Conservation (phyloP, 257 asterid genomes). For the Ballota nigra region DNA sequence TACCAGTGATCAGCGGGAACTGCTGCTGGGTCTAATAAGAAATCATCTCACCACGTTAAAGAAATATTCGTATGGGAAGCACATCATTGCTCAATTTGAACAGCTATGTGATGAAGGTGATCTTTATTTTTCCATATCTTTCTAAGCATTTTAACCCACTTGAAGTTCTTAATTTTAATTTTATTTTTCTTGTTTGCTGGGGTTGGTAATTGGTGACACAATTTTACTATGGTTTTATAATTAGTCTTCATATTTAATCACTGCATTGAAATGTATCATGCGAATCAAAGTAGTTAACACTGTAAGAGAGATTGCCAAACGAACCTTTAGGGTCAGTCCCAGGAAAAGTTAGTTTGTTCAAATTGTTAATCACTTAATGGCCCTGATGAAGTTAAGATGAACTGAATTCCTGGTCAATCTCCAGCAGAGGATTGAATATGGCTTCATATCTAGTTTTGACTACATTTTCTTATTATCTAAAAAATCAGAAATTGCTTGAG, state of each 20-base stretch:
- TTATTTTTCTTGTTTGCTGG: background rate
- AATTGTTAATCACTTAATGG: background rate
- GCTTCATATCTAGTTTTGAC: background rate
- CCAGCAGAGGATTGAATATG: background rate
- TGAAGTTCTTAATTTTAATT: no score
- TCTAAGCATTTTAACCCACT: background rate
- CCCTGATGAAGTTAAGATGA: background rate
- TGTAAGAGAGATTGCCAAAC: background rate
- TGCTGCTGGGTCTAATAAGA: slow-evolving; percentile 36
- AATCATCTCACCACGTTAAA: slow-evolving; percentile 39
- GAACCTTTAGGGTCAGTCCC: background rate
- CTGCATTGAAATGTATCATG: background rate
- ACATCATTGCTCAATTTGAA: slow-evolving; percentile 47
- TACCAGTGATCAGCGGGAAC: slow-evolving; percentile 35
- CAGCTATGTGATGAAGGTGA: slow-evolving; percentile 39
- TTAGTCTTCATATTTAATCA: background rate
- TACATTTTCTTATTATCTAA: no score
- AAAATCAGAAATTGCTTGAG: background rate
- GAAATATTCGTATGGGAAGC: slow-evolving; percentile 52
- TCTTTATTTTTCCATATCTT: background rate
- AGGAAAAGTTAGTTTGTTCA: background rate
- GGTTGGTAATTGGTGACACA: background rate
- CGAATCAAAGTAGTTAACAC: background rate
- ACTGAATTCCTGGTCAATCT: background rate
- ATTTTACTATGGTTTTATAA: background rate